phyloP scores from a whole-genome alignment of 2,329 filamentous ascomycete genomes.

The Colletotrichum euphorbiae region DNA sequence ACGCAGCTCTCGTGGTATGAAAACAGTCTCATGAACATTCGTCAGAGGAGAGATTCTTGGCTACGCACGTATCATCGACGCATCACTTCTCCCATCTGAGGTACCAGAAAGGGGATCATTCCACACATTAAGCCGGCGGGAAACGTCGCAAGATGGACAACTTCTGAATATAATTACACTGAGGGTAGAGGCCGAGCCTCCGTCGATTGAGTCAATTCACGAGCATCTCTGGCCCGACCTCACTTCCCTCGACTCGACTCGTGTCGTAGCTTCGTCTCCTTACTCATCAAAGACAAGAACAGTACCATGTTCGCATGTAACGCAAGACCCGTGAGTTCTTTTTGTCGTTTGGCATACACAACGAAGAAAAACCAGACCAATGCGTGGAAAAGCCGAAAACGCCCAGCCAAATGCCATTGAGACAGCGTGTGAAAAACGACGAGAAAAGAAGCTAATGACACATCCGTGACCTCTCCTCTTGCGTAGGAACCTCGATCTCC shows the following conservation, averaged over 20 bases:
- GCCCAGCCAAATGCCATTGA: conserved; percentile 40
- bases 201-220: background rate
- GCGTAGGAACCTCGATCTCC: background rate
- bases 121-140: too few species aligned
- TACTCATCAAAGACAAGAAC: conserved; percentile 1
- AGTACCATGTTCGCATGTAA: background rate
- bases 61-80: too few species aligned
- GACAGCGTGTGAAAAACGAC: conserved; percentile 20
- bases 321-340: conserved; percentile 8
- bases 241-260: background rate
- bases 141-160: background rate
- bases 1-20: too few species aligned
- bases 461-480: conserved; percentile 6
- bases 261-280: conserved; percentile 1
- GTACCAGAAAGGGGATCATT: too few species aligned
- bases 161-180: conserved; percentile 21
- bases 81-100: too few species aligned
- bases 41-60: too few species aligned
- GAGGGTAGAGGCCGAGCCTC: background rate
- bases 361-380: conserved; percentile 18
- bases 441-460: conserved; percentile 4
- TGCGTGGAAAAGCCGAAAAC: conserved; percentile 38
- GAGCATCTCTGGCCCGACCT: background rate
- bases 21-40: too few species aligned
- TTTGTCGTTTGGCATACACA: conserved; percentile 19